Percentiles rank a stretch among this genome's conserved stretches.
Evolutionary conservation across 495 filamentous ascomycete species (phyloP).

Genomic region (Schizothecium vesticola): DNA sequence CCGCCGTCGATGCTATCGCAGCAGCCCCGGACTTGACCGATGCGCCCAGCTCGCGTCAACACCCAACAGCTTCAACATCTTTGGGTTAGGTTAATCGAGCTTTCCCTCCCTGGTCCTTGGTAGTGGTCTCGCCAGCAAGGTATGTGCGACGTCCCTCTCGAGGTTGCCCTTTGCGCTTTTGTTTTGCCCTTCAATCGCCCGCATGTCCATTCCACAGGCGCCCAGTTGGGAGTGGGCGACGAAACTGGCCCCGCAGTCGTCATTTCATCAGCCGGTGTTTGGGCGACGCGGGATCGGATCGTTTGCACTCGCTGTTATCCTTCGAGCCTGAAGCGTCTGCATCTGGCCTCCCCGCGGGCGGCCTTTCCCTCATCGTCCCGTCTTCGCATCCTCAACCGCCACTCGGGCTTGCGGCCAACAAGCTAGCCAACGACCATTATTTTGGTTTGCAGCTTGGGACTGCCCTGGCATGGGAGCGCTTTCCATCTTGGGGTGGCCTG

Average conservation of each 20-base stretch:
- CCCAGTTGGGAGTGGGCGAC: not conserved
- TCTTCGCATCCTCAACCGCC: not conserved
- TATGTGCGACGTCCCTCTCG: not conserved
- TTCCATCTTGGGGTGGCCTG: not conserved
- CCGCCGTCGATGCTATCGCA: not conserved
- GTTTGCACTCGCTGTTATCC: not conserved
- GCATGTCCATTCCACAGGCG: not conserved
- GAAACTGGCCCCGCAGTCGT: not conserved
- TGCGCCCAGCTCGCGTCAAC: not conserved
- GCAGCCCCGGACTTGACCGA: not conserved
- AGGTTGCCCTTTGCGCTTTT: not conserved
- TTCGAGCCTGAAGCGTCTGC: not conserved
- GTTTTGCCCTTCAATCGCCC: not conserved
- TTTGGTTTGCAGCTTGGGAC: not conserved
- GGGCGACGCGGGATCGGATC: not conserved
- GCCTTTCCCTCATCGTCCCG: not conserved
- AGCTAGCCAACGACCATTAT: not conserved
- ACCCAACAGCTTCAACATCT: not conserved
- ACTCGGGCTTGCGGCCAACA: not conserved
- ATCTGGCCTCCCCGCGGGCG: not conserved
- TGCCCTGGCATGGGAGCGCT: not conserved
- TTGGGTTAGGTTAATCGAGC: not conserved
- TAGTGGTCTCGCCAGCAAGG: not conserved
- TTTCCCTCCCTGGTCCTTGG: not conserved
- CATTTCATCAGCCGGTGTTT: not conserved